Base-by-base conservation (phyloP, 805 yeast species). In the Wickerhamomyces kurtzmanii region DNA sequence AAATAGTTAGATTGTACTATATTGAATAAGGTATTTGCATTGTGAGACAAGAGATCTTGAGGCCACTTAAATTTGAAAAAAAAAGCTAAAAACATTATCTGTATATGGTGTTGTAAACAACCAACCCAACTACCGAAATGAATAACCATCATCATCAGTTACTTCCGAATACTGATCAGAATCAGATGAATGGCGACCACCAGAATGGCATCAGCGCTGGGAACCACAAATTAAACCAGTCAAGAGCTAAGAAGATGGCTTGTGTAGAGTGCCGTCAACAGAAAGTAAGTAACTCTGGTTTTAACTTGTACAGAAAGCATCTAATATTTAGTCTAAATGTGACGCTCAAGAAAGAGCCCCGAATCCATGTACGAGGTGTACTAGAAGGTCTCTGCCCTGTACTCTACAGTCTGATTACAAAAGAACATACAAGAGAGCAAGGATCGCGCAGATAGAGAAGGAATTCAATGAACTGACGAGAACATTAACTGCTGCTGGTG, bases 251-350 rank as follows among this genome's bases (percentile, higher is more conserved):
- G 49, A 64, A 74, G 31, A 72, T 86, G 49, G 97, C 97, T 1
- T 91, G 98, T 59, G 85, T 84, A 1, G 95, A 89, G 45, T 91
- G 98, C 49, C 71, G 97, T 10, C 97, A 91, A 53, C 98, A 89
- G 51, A 91, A 91, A n/a, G n/a, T n/a, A n/a, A n/a, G n/a, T n/a
- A n/a, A n/a, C n/a, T n/a, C n/a, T n/a, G n/a, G n/a, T n/a, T n/a
- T n/a, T n/a, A n/a, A n/a, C n/a, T n/a, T n/a, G n/a, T n/a, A n/a
- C n/a, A n/a, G n/a, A n/a, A n/a, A n/a, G n/a, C n/a, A n/a, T n/a
- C n/a, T n/a, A n/a, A n/a, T n/a, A n/a, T n/a, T n/a, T n/a, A n/a
- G 55, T 78, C 86, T 20, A 72, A 75, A 43, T 87, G 96, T 57
- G 94, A 87, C 55, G 93, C 95, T 9, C 71, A 65, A 38, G 86